Evolutionary conservation across 1,139 yeast genomes (phyloP), one percentile per base, ranked within the genome.

Genomic region (Blastobotrys buckinghamii): DNA sequence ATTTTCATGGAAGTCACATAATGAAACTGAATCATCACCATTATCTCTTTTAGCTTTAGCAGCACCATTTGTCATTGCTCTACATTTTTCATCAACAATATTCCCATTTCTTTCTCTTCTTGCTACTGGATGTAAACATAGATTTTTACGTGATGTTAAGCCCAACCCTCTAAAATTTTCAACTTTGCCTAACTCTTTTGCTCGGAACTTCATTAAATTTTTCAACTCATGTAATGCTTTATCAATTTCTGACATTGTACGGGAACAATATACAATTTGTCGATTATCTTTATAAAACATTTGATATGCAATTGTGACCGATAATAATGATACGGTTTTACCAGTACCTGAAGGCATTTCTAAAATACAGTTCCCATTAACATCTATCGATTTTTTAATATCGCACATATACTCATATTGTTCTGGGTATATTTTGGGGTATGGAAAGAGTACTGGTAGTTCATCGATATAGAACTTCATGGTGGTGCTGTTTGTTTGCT

Each of bases 291-390:
- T 96, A 65, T 89, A 89, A 67, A 81, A 86, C 86, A 87, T 82
- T 64, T 92, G 99, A 66, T 92, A 94, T 9, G 98, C 96, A 45
- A 92, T 88, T 0, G 97, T 88, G 39, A 92, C 69, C 0, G 97
- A 88, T 39, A 92, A 73, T 63, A 92, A 74, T 1, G 97, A 89
- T 4, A 92, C 86, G 37, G 99, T 92, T 65, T 92, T 92, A 39
- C 99, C 99, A 4, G 99, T 92, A 1, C 99, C 99, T n/a, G 99
- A 92, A 60, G 99, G 99, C 99, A 92, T 92, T 71, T 92, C 99
- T 62, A 92, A 68, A 49, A 92, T 90, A 70, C 97, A 86, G 66
- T 90, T 89, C n/a, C 97, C 98, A 1, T 97, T 97, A 1, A 84
- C 95, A 72, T 92, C 99, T 45, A 92, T 71, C 1, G 97, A 86